These are phyloP conservation scores for Pyrrhoderma noxium DNA, from an alignment of 1,284 basidiomycete genomes.

Conservation along the genomic window DNA sequence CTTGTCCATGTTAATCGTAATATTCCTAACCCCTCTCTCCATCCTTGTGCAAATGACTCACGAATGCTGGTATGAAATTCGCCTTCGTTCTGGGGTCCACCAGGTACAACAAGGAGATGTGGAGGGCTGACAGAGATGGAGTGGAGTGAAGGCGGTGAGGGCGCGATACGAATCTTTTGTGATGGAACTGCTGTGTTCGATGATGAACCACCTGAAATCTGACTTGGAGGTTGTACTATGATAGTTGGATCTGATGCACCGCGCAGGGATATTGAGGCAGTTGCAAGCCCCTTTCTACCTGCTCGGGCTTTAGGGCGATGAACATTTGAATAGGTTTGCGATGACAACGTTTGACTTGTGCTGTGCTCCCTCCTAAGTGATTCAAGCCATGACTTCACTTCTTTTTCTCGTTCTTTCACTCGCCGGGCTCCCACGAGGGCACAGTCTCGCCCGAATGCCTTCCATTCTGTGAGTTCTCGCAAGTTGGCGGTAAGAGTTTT, in stretches of 20 bases:
- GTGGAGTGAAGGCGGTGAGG: slow-evolving; percentile 32
- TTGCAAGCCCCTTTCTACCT: slow-evolving; percentile 24
- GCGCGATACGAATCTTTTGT: slow-evolving; percentile 35
- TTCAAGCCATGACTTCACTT: slow-evolving; percentile 46
- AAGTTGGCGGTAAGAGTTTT: slow-evolving; percentile 30
- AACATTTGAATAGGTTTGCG: slow-evolving; percentile 1
- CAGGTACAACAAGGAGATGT: slow-evolving; percentile 5
- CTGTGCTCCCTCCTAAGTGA: not conserved
- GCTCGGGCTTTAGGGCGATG: slow-evolving; percentile 10
- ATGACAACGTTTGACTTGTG: slow-evolving; percentile 2
- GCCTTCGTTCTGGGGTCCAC: too few species aligned
- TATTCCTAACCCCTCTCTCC: slow-evolving; percentile 47
- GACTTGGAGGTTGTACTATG: not conserved
- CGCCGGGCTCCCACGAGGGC: slow-evolving; percentile 46
- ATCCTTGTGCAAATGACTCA: slow-evolving; percentile 49
- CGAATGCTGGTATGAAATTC: too few species aligned
- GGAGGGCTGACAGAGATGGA: slow-evolving; percentile 36
- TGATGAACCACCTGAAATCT: not conserved
- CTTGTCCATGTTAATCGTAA: slow-evolving; percentile 36
- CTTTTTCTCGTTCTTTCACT: slow-evolving; percentile 51
- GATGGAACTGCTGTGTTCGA: slow-evolving; percentile 2
- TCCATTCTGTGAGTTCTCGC: slow-evolving; percentile 40
- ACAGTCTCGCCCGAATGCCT: slow-evolving; percentile 44
- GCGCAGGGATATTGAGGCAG: slow-evolving; percentile 25
- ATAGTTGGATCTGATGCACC: not conserved